Evolutionary conservation across 371 early-diverging fungal species (phyloP), one percentile per base, ranked within the genome.

Genomic region (Dichotomocladium elegans): DNA sequence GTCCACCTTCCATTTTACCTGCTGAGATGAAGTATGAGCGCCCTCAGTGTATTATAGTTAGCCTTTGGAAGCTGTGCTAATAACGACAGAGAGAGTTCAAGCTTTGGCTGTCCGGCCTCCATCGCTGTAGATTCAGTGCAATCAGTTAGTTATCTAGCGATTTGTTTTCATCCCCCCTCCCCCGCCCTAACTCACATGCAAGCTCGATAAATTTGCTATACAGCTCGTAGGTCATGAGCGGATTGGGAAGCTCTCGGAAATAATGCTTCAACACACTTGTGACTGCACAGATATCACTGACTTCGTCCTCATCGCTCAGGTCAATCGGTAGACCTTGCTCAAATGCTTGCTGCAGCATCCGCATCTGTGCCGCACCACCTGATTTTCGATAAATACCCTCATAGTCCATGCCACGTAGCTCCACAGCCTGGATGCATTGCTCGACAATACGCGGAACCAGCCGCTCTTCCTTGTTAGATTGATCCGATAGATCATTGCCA

Each of bases 251-350:
- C 34, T 92, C 92, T 37, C 98, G 82, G 46, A 98, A 81, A 50
- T 94, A 98, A 63, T 94, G 95, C 64, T 96, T 96, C 52, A 98
- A 69, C n/a, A 98, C 83, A 52, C 95, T 93, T 3, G 98, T 95
- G n/a, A 95, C 82, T 10, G 86, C 77, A 44, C 83, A 79, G 42
- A 88, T 85, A 60, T 84, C 86, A 57, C 80, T 79, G 49, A 78
- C 70, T 22, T 73, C 55, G 4, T 73, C 68, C 4, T 74, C 63
- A 42, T 82, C 76, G 41, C 64, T 70, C 17, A 90, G 50, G 51
- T 85, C 75, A 7, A 81, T 59, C 2, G 70, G 51, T 10, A 71
- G 66, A 2, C 80, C 79, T n/a, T 68, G 57, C 27, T 84, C 78
- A 52, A 81, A 77, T 4, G 74, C 59, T 1, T 61, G 57, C 37